A percentile compares a stretch with the other conserved stretches of the same genome.
These are phyloP conservation scores for Alternaria panax DNA, from an alignment of 2,329 filamentous ascomycete genomes.

Conservation along the genomic window DNA sequence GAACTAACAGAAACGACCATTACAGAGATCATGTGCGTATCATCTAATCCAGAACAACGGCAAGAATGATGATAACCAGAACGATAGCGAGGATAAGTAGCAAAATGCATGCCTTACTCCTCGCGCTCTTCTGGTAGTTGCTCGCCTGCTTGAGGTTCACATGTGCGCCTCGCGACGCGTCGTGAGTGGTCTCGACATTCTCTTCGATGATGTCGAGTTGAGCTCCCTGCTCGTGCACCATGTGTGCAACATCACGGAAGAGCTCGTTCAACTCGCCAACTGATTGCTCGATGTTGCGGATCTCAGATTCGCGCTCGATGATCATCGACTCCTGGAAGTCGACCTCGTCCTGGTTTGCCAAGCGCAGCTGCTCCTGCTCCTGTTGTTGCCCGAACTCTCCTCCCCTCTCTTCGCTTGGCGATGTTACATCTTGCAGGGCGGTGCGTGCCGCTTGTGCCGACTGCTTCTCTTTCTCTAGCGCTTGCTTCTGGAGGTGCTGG, in stretches of 20 bases:
- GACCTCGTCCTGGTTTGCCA: slow-evolving; percentile 92
- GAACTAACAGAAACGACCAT: background rate
- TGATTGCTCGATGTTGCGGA: slow-evolving; percentile 95
- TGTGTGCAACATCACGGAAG: slow-evolving; percentile 97
- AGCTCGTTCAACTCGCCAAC: slow-evolving; percentile 95
- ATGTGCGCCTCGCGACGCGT: slow-evolving; percentile 85
- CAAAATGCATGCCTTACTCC: slow-evolving; percentile 93
- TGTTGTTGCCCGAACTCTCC: slow-evolving; percentile 59
- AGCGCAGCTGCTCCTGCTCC: slow-evolving; percentile 72
- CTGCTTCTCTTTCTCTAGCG: slow-evolving; percentile 90
- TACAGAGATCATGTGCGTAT: background rate
- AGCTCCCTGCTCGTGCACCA: slow-evolving; percentile 92
- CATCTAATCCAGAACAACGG: slow-evolving; percentile 75
- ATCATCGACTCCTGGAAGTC: slow-evolving; percentile 97
- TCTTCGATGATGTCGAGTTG: slow-evolving; percentile 85
- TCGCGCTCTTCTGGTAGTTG: slow-evolving; percentile 91
- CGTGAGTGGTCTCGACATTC: slow-evolving; percentile 83
- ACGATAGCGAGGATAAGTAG: slow-evolving; percentile 89
- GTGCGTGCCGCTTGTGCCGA: slow-evolving; percentile 83
- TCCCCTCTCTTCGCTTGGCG: slow-evolving; percentile 53
- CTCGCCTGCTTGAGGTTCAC: slow-evolving; percentile 84
- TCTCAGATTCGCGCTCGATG: slow-evolving; percentile 94
- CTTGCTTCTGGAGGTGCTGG: slow-evolving; percentile 86
- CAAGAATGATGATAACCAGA: slow-evolving; percentile 85
- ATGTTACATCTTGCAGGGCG: slow-evolving; percentile 70